Evolutionary conservation across 192 early-diverging fungal species (phyloP), one percentile per base, ranked within the genome.

Genomic region (Coemansia sp.): DNA sequence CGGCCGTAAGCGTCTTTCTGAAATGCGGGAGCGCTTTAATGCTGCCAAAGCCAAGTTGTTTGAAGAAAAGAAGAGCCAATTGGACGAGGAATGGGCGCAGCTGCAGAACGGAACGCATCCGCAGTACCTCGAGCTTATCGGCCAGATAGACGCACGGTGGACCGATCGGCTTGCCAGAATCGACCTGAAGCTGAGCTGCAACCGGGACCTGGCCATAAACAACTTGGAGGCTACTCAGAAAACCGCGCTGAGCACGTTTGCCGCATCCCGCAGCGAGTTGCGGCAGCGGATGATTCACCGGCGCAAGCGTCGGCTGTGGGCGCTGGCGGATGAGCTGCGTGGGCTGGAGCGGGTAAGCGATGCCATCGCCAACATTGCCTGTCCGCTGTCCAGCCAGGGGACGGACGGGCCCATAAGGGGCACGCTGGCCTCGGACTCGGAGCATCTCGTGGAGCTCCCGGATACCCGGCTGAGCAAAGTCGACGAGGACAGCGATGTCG

Each of bases 121-220:
- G 28, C 73, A 63, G 55, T 77, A 77, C 67, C 41, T 30, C 1
- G 68, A 63, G 56, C 44, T 59, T 18, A 47, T 63, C 3, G 67
- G 62, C 12, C 73, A 66, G 33, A 42, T 63, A 16, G 73, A 77
- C 26, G 73, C 63, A 8, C 59, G 73, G 36, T 77, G 73, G 73
- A 30, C 63, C 0, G 63, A 63, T 37, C 67, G 63, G 13, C 63
- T 70, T 23, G 55, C 49, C 38, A 63, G 45, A 33, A 62, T 77
- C 14, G 67, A 70, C 35, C 49, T 59, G n/a, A 53, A 59, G 51
- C 51, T 66, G 30, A 40, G 52, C 26, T 58, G 53, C 16, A 43
- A 48, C 43, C 63, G 59, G 39, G 30, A 50, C 3, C 38, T 70
- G 50, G 67, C 67, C 30, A 45, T 52, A 33, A 33, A 21, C 15